Evolutionary conservation across 1,139 yeast genomes (phyloP).

Genomic region (Nadsonia starkeyi-henricii): DNA sequence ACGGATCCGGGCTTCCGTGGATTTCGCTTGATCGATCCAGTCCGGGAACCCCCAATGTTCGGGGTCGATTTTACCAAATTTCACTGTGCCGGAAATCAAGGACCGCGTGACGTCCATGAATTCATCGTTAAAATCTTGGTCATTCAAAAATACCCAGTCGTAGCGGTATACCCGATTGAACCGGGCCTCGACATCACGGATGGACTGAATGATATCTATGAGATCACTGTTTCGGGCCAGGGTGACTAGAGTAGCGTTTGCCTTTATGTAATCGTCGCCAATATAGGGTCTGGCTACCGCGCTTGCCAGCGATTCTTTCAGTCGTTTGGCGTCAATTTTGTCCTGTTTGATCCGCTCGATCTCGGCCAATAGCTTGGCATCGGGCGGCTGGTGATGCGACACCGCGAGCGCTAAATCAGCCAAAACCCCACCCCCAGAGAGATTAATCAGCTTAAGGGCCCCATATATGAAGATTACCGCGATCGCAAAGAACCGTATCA

Average conservation of each 20-base stretch:
- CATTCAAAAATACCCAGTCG: conserved; percentile 70
- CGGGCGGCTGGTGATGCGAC: no score
- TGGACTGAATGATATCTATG: conserved; percentile 41
- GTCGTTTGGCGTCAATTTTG: background rate
- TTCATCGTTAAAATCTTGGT: conserved; percentile 41
- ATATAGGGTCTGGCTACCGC: background rate
- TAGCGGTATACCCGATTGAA: conserved; percentile 53
- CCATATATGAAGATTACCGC: background rate
- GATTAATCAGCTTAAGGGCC: background rate
- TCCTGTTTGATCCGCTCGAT: background rate
- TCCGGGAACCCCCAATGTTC: conserved; percentile 73
- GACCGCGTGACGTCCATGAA: conserved; percentile 34
- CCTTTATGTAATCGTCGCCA: conserved; percentile 10
- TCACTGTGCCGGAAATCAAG: conserved; percentile 45
- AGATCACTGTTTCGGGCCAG: conserved; percentile 60
- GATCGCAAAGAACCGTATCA: no score
- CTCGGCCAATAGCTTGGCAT: background rate
- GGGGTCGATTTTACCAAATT: conserved; percentile 50
- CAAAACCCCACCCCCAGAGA: no score
- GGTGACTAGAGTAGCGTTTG: conserved; percentile 61
- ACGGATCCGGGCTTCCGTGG: conserved; percentile 37
- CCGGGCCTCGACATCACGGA: conserved; percentile 52
- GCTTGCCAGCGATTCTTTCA: background rate
- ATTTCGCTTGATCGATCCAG: conserved; percentile 48
- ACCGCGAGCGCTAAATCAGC: no score